Evolutionary conservation across 2,329 filamentous ascomycete genomes (phyloP), one percentile per base, ranked within the genome.

Genomic region (Aspergillus pseudoglaucus): DNA sequence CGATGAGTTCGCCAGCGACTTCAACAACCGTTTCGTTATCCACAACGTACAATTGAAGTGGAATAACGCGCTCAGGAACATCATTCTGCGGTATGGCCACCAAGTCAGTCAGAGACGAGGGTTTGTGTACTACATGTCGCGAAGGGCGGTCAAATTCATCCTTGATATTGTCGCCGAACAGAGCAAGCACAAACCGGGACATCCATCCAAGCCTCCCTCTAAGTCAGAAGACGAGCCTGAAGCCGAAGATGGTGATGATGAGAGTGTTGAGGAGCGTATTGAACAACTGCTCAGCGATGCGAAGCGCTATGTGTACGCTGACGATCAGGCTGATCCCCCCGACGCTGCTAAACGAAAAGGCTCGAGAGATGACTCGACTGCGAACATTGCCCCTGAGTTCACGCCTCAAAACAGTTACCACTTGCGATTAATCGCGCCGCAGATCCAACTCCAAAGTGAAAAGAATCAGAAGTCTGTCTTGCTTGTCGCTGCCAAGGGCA

Each of bases 21-120:
- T 96, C 75, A 93, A 94, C 65, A 98, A 98, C 63, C 87, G 93
- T 2, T 98, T 98, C 73, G 91, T 97, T 58, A 87, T 98, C 45
- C 93, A 98, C 74, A 98, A 98, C 60, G 81, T 94, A 64, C 93
- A 98, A 62, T 75, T 98, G 48, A 98, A 98, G 68, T 98, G 93
- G 93, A 97, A 95, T 72, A 98, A 98, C 59, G 82, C 90, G 9
- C 72, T 98, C 33, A 83, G 93, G 50, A 97, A 98, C 63, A 96
- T 96, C 60, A 93, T 98, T 44, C 79, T 98, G 37, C 88, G 93
- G 20, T 98, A 98, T 66, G 94, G 93, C 53, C 93, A 98, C 63
- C 93, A 98, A 73, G 93, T 95, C 60, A 90, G 90, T 64, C 94
- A 98, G 69, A 82, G 93, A 45, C 84, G 93, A 57, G 94, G 93